Percentiles rank a stretch among this genome's conserved stretches.
Conservation (phyloP, 2,329 filamentous ascomycete species). For the Colletotrichum sp. region DNA sequence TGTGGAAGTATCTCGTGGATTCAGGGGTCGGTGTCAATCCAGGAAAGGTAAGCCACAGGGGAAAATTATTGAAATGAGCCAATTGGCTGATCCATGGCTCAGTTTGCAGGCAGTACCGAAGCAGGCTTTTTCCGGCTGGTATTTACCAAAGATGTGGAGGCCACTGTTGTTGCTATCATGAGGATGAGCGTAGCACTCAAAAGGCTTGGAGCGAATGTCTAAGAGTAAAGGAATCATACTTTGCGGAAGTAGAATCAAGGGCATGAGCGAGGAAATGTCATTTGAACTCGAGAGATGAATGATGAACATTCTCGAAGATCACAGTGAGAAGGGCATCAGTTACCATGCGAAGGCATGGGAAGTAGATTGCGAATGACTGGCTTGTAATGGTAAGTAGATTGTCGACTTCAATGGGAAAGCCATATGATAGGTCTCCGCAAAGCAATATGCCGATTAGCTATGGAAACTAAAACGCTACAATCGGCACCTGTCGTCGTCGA, state of each 20-base stretch:
- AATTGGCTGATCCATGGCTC: not conserved
- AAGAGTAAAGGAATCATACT: too few relatives aligned
- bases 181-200: not conserved
- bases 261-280: too few relatives aligned
- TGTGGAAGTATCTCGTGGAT: not conserved
- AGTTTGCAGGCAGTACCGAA: not conserved
- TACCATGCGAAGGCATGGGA: too few relatives aligned
- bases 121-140: not conserved
- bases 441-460: not conserved
- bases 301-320: too few relatives aligned
- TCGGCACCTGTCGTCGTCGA: not conserved
- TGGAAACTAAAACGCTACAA: not conserved
- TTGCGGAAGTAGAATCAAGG: too few relatives aligned
- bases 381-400: not conserved
- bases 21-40: not conserved
- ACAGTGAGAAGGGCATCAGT: too few relatives aligned
- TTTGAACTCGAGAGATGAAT: too few relatives aligned
- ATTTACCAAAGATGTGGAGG: not conserved
- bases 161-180: not conserved
- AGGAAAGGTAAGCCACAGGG: not conserved
- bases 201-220: fast-evolving
- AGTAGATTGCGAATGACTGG: too few relatives aligned
- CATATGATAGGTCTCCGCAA: not conserved
- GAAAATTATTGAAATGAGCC: fast-evolving
- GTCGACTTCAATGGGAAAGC: not conserved